Percentiles rank a stretch among this genome's conserved stretches.
Conservation (phyloP, 1,139 yeast species). For the Candida sp. region DNA sequence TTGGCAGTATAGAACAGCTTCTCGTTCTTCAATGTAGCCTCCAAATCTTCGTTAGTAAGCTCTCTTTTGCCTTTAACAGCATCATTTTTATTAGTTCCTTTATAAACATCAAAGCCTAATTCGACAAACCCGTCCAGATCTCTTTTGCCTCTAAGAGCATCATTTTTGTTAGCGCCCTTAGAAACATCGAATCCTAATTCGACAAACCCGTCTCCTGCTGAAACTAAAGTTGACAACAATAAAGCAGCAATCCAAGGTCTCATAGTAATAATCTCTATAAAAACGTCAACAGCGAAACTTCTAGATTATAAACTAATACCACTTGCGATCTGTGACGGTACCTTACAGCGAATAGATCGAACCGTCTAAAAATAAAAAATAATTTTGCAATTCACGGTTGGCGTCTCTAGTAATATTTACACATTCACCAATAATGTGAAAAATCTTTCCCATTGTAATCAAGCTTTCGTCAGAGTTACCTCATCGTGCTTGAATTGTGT, state of each 20-base stretch:
- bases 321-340: too few relatives aligned
- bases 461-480: neutral
- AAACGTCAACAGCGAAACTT: neutral
- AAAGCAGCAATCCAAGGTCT: neutral
- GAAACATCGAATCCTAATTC: neutral
- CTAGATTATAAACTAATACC: neutral
- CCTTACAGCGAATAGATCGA: neutral
- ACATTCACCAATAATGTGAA: neutral
- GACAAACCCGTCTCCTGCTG: neutral
- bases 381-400: neutral
- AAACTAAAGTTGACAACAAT: neutral
- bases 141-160: too few relatives aligned
- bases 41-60: neutral
- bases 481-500: neutral
- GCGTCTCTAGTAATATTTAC: neutral
- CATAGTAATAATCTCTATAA: neutral
- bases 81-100: neutral
- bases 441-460: neutral
- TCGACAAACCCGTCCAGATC: neutral
- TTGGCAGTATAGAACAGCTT: conserved; percentile 21
- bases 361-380: neutral
- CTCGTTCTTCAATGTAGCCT: conserved; percentile 6
- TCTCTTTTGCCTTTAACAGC: neutral
- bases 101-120: neutral
- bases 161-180: too few relatives aligned